Evolutionary conservation across 2,329 filamentous ascomycete species (phyloP).

Genomic region (Alternaria hordeiaustralica): DNA sequence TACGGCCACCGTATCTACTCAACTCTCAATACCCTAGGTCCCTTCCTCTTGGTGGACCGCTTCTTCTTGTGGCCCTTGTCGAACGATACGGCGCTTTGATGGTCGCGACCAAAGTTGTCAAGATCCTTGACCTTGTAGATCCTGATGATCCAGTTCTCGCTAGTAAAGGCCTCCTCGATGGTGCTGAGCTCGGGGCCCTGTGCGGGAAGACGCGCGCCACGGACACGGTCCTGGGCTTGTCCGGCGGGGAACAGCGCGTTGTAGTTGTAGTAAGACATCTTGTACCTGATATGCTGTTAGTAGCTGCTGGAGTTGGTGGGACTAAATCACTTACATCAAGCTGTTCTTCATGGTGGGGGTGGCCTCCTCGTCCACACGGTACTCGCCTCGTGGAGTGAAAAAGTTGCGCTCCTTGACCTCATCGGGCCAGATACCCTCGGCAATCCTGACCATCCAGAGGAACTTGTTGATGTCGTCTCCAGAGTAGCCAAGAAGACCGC

Average conservation of each 20-base stretch:
- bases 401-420: slow-evolving; percentile 97
- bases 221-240: slow-evolving; percentile 89
- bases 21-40: slow-evolving; percentile 72
- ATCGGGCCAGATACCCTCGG: slow-evolving; percentile 99
- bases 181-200: slow-evolving; percentile 85
- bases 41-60: slow-evolving; percentile 74
- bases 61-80: slow-evolving; percentile 85
- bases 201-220: slow-evolving; percentile 79
- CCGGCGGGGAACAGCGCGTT: slow-evolving; percentile 88
- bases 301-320: background rate
- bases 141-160: slow-evolving; percentile 99
- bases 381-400: slow-evolving; percentile 93
- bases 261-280: slow-evolving; percentile 99
- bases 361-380: slow-evolving; percentile 89
- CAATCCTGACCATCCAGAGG: slow-evolving; percentile 99
- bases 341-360: slow-evolving; percentile 99
- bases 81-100: slow-evolving; percentile 72
- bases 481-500: slow-evolving; percentile 93
- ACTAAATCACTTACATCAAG: slow-evolving; percentile 76
- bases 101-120: slow-evolving; percentile 92
- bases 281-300: slow-evolving; percentile 74
- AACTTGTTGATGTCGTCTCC: slow-evolving; percentile 99
- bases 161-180: slow-evolving; percentile 96
- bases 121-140: slow-evolving; percentile 99
- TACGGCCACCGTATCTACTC: slow-evolving; percentile 60